Percentiles rank a stretch among this genome's conserved stretches.
Evolutionary conservation across 1,284 basidiomycete species (phyloP).

Genomic region (Schizophyllum commune): DNA sequence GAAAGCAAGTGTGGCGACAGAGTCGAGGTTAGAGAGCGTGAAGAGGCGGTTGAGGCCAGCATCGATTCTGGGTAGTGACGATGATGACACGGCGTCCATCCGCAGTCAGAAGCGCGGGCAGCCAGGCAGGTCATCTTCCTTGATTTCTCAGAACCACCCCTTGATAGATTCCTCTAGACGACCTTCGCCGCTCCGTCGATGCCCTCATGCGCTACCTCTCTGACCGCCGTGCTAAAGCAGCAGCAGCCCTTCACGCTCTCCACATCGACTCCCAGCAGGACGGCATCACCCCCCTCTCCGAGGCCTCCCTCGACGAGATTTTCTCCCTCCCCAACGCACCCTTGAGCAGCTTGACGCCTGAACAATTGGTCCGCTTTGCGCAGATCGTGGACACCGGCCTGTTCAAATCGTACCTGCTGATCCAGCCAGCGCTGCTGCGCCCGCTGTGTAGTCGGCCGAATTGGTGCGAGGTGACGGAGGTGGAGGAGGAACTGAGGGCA

Average conservation of each 20-base stretch:
- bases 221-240: constrained; percentile 80
- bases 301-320: constrained; percentile 63
- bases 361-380: constrained; percentile 79
- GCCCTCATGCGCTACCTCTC: constrained; percentile 69
- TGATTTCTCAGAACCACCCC: constrained; percentile 13
- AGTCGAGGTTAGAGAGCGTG: neutral
- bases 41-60: constrained; percentile 16
- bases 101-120: constrained; percentile 14
- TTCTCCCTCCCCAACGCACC: constrained; percentile 67
- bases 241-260: constrained; percentile 63
- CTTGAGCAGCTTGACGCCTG: constrained; percentile 61
- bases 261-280: constrained; percentile 63
- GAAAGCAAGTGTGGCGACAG: constrained; percentile 18
- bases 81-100: constrained; percentile 56
- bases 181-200: constrained; percentile 58
- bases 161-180: constrained; percentile 31
- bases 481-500: constrained; percentile 81
- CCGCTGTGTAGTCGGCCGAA: constrained; percentile 88
- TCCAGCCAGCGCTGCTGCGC: constrained; percentile 78
- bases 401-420: constrained; percentile 88
- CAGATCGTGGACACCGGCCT: constrained; percentile 94
- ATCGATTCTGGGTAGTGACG: constrained; percentile 36
- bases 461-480: constrained; percentile 96
- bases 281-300: constrained; percentile 54
- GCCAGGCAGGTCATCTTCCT: constrained; percentile 22